Base-by-base conservation (phyloP, 2,329 filamentous ascomycete species). In the Amauroascus verrucosus region DNA sequence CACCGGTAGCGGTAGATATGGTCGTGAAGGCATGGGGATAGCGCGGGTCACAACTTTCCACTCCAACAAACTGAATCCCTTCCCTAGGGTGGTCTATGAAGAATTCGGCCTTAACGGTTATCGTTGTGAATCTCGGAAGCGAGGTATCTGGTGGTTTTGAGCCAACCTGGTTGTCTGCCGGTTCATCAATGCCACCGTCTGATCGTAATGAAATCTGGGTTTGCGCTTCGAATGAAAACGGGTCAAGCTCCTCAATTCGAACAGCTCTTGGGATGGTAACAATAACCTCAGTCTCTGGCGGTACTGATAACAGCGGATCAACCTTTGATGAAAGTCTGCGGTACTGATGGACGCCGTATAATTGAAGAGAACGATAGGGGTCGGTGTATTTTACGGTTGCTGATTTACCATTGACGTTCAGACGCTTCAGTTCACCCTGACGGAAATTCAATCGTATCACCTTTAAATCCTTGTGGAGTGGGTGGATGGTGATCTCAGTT, bases 1-100 rank as follows among this genome's bases (percentile, higher is more conserved):
- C 84, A 28, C 90, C 89, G 0, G 88, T 82, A 57, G 86, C 84
- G n/a, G 49, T 74, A 1, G 84, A 86, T 63, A 91, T 89, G 38
- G 84, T 84, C 0, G 91, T 95, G 67, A 95, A 98, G 47, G 87
- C 83, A 71, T 98, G 91, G 0, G 93, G 89, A 67, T 90, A 98
- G 57, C 90, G 81, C 53, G 77, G 76, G 65, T 96, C 91, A 48
- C 83, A 80, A 54, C 84, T 82, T 43, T 88, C 83, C 35, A 93
- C 79, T 3, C 93, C 90, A 14, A 94, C 87, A 69, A 96, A 98
- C 56, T 96, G 90, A 54, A 97, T 69, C 20, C 88, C 91, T 66
- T 98, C 93, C 44, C 88, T 79, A 48, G 90, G 84, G 60, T 81
- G 81, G 48, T 81, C 81, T 32, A 88, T 81, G 20, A 77, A 75